phyloP scores from a whole-genome alignment of 257 asterid genomes.

The Ballota nigra region DNA sequence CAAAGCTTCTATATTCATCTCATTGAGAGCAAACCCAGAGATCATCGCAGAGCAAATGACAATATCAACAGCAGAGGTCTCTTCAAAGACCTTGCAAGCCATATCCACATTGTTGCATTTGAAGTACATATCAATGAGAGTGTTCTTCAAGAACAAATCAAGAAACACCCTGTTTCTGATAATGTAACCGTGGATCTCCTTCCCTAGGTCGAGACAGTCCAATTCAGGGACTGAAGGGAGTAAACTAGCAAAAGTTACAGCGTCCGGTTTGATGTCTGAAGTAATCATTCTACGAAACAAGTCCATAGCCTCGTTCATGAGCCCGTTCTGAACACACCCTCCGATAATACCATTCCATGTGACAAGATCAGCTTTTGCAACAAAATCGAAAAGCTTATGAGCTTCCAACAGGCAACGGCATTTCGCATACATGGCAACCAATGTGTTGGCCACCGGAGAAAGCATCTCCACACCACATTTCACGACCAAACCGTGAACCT shows the following conservation, averaged over 20 bases:
- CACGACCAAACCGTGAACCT: constrained; percentile 62
- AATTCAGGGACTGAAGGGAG: constrained; percentile 61
- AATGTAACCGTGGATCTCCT: constrained; percentile 69
- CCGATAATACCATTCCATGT: constrained; percentile 87
- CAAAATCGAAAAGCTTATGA: constrained; percentile 50
- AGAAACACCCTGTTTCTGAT: constrained; percentile 48
- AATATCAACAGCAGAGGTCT: constrained; percentile 50
- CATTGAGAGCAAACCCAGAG: constrained; percentile 75
- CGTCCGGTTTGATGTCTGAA: constrained; percentile 55
- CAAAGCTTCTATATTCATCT: constrained; percentile 66
- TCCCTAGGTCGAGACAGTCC: constrained; percentile 44
- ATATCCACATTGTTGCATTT: constrained; percentile 61
- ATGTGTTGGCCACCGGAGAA: constrained; percentile 61
- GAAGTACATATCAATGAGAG: constrained; percentile 79
- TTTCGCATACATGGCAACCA: constrained; percentile 68
- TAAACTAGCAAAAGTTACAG: constrained; percentile 76
- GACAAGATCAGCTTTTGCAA: constrained; percentile 38
- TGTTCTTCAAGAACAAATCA: constrained; percentile 78
- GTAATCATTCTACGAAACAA: constrained; percentile 53
- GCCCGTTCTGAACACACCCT: constrained; percentile 76
- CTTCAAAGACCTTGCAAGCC: constrained; percentile 56
- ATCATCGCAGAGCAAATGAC: constrained; percentile 84
- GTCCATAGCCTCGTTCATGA: constrained; percentile 49
- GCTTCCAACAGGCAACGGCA: constrained; percentile 58
- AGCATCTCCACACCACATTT: constrained; percentile 61